Evolutionary conservation across 257 asterid genomes (phyloP), one percentile per base, ranked within the genome.

Genomic region (Jacaranda copaia): DNA sequence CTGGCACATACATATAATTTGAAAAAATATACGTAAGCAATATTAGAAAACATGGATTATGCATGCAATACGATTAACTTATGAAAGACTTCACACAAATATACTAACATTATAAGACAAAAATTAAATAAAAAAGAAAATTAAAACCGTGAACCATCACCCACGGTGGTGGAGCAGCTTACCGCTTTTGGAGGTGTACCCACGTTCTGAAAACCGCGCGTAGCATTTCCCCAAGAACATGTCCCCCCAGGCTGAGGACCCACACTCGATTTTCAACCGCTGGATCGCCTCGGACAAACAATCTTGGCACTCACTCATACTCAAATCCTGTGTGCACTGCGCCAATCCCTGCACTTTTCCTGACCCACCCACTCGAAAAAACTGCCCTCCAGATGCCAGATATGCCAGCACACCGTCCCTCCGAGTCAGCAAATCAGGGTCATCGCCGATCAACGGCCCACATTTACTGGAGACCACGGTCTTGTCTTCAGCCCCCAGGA

Each of bases 261-360:
- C 96, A 77, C 99, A 95, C 88, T 84, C 88, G 36, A 62, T 80
- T 67, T 53, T 87, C 81, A 95, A 62, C 85, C 95, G 94, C 84
- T 82, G 83, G 84, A 87, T 87, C 14, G 98, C 98, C 52, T 87
- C 97, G 51, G 91, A 46, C 25, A 93, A 48, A 60, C 99, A 95
- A 83, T 93, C 96, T 69, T 90, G 93, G 80, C 99, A 95, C 87
- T 84, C 89, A 0, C 82, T 35, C 79, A 36, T 56, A 74, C 90
- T 91, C 90, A 93, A 73, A 61, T 95, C 99, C 81, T 91, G 94
- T 8, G 84, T 84, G 68, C 99, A 95, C 93, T 95, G 99, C 53
- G 88, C 96, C 80, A 91, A 65, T 0, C 94, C 98, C 81, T 90
- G 96, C 0, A 91, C 81, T 1, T 71, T 79, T 68, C 97, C 99